A percentile compares a stretch with the other conserved stretches of the same genome.
These are phyloP conservation scores for Phialocephala sp. DNA, from an alignment of 2,329 filamentous ascomycete species.

Conservation along the genomic window DNA sequence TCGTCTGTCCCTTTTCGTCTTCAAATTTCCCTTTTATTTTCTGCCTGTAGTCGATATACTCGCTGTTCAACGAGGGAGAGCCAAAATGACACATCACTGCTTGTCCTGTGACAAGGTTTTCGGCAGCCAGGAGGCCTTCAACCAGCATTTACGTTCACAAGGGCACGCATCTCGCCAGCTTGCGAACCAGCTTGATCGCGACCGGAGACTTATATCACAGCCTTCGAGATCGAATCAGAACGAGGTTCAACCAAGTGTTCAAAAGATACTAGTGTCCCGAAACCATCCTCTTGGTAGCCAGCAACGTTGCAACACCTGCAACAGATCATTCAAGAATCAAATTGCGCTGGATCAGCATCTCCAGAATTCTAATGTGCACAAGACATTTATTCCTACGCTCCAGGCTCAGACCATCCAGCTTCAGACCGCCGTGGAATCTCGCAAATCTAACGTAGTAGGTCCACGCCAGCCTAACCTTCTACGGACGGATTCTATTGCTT, in stretches of 20 bases:
- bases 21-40: no score
- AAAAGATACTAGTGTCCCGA: not conserved
- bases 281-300: not conserved
- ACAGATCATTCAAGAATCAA: slow-evolving; percentile 20
- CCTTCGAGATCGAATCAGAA: not conserved
- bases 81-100: not conserved
- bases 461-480: not conserved
- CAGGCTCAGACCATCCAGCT: slow-evolving; percentile 2
- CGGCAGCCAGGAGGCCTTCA: not conserved
- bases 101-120: not conserved
- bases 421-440: not conserved
- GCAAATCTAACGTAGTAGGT: not conserved
- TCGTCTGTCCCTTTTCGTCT: not conserved
- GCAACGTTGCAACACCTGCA: not conserved
- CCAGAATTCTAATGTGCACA: slow-evolving; percentile 21
- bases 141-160: not conserved
- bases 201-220: not conserved
- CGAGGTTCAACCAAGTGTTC: not conserved
- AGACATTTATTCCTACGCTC: slow-evolving; percentile 8
- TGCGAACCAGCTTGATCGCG: not conserved
- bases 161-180: not conserved
- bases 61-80: not conserved
- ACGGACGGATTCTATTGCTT: not conserved
- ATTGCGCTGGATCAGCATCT: slow-evolving; percentile 22
- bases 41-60: not conserved